Evolutionary conservation across 768 basidiomycete genomes (phyloP).

Genomic region (Rhizopogon vesiculosus): DNA sequence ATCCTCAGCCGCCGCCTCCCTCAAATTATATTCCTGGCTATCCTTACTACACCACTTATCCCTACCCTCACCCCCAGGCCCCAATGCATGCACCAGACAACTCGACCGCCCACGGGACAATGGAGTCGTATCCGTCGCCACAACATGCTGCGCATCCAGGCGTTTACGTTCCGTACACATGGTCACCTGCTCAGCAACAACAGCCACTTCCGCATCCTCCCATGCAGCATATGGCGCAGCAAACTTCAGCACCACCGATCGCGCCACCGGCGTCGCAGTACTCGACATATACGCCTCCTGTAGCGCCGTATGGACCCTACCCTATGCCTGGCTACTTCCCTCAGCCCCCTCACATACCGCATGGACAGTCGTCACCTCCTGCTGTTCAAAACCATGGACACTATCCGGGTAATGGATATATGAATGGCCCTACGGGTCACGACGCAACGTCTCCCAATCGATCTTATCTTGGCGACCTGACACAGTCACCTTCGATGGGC

Average conservation of each 20-base stretch:
- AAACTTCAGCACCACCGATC: slow-evolving; percentile 24
- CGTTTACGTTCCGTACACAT: slow-evolving; percentile 25
- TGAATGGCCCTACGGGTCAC: slow-evolving; percentile 10
- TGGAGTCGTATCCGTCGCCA: slow-evolving; percentile 28
- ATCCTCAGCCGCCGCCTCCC: slow-evolving; percentile 35
- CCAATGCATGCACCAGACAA: slow-evolving; percentile 35
- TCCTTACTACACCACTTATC: slow-evolving; percentile 43
- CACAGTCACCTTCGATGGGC: slow-evolving; percentile 23
- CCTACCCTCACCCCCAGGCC: slow-evolving; percentile 43
- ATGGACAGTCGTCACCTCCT: slow-evolving; percentile 21
- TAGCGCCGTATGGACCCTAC: slow-evolving; percentile 31
- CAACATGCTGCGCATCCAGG: slow-evolving; percentile 28
- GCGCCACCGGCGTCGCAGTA: slow-evolving; percentile 28
- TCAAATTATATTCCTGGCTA: slow-evolving; percentile 36
- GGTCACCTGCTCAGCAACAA: slow-evolving; percentile 22
- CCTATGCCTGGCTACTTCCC: slow-evolving; percentile 29
- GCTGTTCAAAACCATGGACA: slow-evolving; percentile 21
- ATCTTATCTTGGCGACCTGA: slow-evolving; percentile 24
- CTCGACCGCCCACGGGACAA: slow-evolving; percentile 17
- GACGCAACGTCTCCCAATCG: slow-evolving; percentile 18
- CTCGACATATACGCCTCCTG: slow-evolving; percentile 25
- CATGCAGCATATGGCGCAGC: slow-evolving; percentile 34
- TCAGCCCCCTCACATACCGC: slow-evolving; percentile 25
- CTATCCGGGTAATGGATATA: slow-evolving; percentile 26
- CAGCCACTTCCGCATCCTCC: slow-evolving; percentile 34